Percentiles rank a stretch among this genome's conserved stretches.
phyloP scores from a whole-genome alignment of 1,284 basidiomycete genomes.

The Coniophora puteana region DNA sequence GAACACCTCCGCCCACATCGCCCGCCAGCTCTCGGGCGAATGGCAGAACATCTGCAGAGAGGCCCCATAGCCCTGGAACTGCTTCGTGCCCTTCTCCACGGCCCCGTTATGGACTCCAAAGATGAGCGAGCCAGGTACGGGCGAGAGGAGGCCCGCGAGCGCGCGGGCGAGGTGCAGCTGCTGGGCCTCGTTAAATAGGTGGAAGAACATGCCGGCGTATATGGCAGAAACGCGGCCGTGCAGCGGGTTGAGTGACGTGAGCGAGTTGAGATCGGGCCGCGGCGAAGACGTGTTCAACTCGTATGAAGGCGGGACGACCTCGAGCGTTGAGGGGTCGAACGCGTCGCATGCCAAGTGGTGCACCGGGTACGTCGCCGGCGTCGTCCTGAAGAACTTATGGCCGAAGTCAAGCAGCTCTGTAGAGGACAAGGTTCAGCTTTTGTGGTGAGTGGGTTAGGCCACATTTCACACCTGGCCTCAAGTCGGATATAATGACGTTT shows the following conservation, averaged over 20 bases:
- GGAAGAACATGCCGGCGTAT: slow-evolving; percentile 38
- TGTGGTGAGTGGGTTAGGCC: too few relatives aligned
- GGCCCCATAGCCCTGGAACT: slow-evolving; percentile 3
- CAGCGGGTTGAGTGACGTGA: slow-evolving; percentile 33
- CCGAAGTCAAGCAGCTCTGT: slow-evolving; percentile 31
- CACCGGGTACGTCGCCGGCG: slow-evolving; percentile 25
- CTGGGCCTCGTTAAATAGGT: slow-evolving; percentile 35
- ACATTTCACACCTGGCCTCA: slow-evolving; percentile 20
- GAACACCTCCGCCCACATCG: slow-evolving; percentile 16
- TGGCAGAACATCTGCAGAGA: slow-evolving; percentile 19
- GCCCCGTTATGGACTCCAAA: slow-evolving; percentile 28
- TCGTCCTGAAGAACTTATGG: slow-evolving; percentile 29
- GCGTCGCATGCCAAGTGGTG: slow-evolving; percentile 31
- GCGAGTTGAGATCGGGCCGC: slow-evolving; percentile 13
- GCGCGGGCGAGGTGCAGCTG: slow-evolving; percentile 31
- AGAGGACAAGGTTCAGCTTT: too few relatives aligned
- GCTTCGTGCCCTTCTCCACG: slow-evolving; percentile 7
- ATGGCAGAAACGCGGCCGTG: slow-evolving; percentile 34
- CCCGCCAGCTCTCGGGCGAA: slow-evolving; percentile 15
- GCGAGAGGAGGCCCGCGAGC: slow-evolving; percentile 32
- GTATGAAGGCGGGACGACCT: slow-evolving; percentile 8
- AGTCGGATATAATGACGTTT: slow-evolving; percentile 19
- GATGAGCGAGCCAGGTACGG: slow-evolving; percentile 33
- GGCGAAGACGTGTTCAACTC: too few relatives aligned
- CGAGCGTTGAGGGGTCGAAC: slow-evolving; percentile 21